Conservation (phyloP, 805 yeast genomes). For the Candida easanensis region DNA sequence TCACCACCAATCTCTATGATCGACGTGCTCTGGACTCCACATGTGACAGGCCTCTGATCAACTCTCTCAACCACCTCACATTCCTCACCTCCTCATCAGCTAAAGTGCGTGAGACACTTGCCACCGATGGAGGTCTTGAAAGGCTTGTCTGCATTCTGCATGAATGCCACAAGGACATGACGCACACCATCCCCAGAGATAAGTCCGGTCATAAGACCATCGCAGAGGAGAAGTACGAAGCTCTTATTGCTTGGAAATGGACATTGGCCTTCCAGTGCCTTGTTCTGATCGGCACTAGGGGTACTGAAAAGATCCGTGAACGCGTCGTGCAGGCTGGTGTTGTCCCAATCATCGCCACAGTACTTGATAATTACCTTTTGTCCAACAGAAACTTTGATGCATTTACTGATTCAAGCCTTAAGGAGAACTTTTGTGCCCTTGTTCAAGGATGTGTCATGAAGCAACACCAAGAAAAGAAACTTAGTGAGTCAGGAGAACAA, state of each 20-base stretch:
- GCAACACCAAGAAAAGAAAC: constrained; percentile 1
- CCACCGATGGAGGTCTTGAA: constrained; percentile 90
- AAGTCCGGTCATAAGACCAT: constrained; percentile 22
- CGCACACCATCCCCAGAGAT: constrained; percentile 1
- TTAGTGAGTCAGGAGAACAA: not conserved
- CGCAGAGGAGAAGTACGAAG: constrained; percentile 33
- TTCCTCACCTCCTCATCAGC: constrained; percentile 82
- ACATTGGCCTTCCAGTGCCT: constrained; percentile 90
- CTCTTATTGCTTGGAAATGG: constrained; percentile 95
- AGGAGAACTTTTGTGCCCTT: constrained; percentile 17
- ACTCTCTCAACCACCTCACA: constrained; percentile 86
- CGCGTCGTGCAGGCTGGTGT: constrained; percentile 91
- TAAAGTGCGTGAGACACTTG: constrained; percentile 85
- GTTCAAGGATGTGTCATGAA: constrained; percentile 13
- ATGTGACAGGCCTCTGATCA: constrained; percentile 83
- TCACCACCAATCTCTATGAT: constrained; percentile 86
- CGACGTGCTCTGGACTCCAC: constrained; percentile 90
- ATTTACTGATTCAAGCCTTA: constrained; percentile 12
- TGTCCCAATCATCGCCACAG: constrained; percentile 86
- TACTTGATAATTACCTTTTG: constrained; percentile 77
- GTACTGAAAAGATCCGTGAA: constrained; percentile 80
- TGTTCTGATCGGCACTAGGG: constrained; percentile 88
- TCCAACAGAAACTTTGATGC: constrained; percentile 34
- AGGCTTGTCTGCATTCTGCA: constrained; percentile 81
- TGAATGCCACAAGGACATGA: constrained; percentile 48